phyloP scores from a whole-genome alignment of 2,329 filamentous ascomycete species.

The Diaporthe destruens region DNA sequence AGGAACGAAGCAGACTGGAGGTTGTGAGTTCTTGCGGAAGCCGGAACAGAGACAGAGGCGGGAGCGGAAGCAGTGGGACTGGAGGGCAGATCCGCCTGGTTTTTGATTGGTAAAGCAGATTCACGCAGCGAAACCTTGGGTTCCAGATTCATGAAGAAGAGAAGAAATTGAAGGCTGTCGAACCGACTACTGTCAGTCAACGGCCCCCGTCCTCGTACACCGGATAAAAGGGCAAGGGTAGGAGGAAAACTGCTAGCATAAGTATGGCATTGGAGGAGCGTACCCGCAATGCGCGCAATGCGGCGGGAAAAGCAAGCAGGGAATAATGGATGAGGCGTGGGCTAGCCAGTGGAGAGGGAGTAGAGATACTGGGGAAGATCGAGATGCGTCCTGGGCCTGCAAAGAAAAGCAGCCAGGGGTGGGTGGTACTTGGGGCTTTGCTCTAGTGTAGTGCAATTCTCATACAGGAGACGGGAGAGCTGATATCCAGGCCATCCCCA shows the following conservation, averaged over 20 bases:
- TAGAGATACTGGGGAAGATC: conserved; percentile 35
- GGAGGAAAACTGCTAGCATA: conserved; percentile 29
- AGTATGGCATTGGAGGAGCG: conserved; percentile 24
- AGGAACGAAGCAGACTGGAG: neutral
- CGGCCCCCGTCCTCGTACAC: conserved; percentile 33
- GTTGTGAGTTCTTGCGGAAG: conserved; percentile 7
- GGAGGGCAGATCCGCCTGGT: conserved; percentile 17
- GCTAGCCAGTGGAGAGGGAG: conserved; percentile 21
- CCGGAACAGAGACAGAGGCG: neutral
- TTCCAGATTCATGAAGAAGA: conserved; percentile 42
- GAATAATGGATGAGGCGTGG: conserved; percentile 22
- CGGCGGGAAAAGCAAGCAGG: conserved; percentile 26
- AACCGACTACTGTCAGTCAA: conserved; percentile 42
- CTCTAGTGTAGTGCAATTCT: conserved; percentile 11
- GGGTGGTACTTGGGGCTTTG: neutral
- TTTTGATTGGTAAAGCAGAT: conserved; percentile 23
- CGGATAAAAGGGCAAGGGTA: conserved; percentile 38
- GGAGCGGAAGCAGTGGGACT: conserved; percentile 13
- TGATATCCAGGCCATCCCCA: conserved; percentile 30
- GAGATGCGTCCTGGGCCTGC: conserved; percentile 31
- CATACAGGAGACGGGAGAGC: conserved; percentile 35
- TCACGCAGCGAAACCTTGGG: conserved; percentile 29
- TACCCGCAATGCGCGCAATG: conserved; percentile 32
- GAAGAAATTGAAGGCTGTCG: conserved; percentile 39
- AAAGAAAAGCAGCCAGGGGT: conserved; percentile 11